Percentiles rank a stretch among this genome's conserved stretches.
Evolutionary conservation across 768 basidiomycete genomes (phyloP).

Genomic region (Sarcodon sp.): DNA sequence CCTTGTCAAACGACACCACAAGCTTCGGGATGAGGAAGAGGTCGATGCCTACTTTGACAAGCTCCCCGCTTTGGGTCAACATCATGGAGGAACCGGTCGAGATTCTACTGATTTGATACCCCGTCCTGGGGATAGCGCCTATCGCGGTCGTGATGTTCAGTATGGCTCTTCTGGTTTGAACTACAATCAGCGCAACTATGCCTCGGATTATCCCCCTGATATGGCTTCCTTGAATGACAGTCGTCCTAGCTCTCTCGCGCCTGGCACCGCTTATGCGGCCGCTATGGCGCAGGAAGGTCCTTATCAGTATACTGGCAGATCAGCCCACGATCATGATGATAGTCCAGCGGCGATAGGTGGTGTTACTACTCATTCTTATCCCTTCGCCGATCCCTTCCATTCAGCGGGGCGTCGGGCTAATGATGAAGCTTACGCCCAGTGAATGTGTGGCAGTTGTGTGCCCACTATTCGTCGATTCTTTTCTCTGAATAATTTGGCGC

Average conservation of each 20-base stretch:
- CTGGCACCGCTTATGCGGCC: slow-evolving; percentile 13
- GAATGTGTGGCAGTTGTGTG: no score
- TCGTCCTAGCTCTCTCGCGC: slow-evolving; percentile 15
- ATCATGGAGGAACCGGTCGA: background rate
- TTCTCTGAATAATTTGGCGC: no score
- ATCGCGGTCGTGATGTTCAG: slow-evolving; percentile 15
- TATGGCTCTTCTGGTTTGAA: slow-evolving; percentile 10
- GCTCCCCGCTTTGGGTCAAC: slow-evolving; percentile 6
- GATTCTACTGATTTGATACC: slow-evolving; percentile 1
- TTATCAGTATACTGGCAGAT: slow-evolving; percentile 10
- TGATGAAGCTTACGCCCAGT: no score
- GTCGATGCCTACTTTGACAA: slow-evolving; percentile 18
- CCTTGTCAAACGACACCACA: slow-evolving; percentile 17
- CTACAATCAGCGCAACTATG: slow-evolving; percentile 4
- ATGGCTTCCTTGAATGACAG: slow-evolving; percentile 4
- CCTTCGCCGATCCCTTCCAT: no score
- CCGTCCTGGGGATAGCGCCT: slow-evolving; percentile 11
- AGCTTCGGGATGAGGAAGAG: slow-evolving; percentile 13
- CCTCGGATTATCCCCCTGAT: slow-evolving; percentile 11
- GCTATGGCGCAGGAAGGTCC: slow-evolving; percentile 9
- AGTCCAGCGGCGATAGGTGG: no score
- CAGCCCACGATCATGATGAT: no score
- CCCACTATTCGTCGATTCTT: no score
- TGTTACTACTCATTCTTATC: no score
- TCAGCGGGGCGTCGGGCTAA: no score